These are phyloP conservation scores for Pelargonium citronellum DNA, from an alignment of 441 rosid species.

Conservation along the genomic window DNA sequence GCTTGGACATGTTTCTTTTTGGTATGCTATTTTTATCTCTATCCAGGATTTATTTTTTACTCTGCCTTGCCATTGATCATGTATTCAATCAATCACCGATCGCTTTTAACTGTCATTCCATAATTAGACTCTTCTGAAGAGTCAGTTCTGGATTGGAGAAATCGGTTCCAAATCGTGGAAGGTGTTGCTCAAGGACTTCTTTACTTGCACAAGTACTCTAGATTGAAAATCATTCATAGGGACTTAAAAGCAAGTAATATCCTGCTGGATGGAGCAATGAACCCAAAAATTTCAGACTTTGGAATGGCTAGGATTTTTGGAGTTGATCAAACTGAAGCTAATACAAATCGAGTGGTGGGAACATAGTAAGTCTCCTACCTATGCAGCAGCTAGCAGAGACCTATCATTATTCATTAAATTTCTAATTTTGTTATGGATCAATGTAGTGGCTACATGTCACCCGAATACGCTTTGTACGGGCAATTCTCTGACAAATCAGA, in stretches of 20 bases:
- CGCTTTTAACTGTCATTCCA: neutral
- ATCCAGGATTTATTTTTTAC: too few relatives aligned
- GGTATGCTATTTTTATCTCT: conserved; percentile 49
- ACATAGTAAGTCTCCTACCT: conserved; percentile 60
- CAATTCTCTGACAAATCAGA: conserved; percentile 35
- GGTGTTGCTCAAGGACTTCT: conserved; percentile 55
- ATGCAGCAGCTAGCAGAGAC: neutral
- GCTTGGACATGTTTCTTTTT: conserved; percentile 71
- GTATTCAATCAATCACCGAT: too few relatives aligned
- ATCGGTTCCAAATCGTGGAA: conserved; percentile 36
- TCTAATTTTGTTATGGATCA: conserved; percentile 17
- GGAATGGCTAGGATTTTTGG: conserved; percentile 86
- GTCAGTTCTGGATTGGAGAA: conserved; percentile 51
- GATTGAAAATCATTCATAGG: conserved; percentile 77
- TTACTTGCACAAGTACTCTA: conserved; percentile 86
- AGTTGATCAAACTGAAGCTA: conserved; percentile 64
- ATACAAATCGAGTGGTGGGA: conserved; percentile 78
- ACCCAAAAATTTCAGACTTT: conserved; percentile 83
- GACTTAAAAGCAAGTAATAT: conserved; percentile 69
- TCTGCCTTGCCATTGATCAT: too few relatives aligned
- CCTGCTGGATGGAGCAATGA: conserved; percentile 71
- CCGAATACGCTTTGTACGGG: conserved; percentile 18
- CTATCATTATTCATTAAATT: neutral
- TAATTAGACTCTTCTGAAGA: conserved; percentile 46
- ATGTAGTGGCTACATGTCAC: neutral